Evolutionary conservation across 2,329 filamentous ascomycete genomes (phyloP).

Genomic region (Monilinia vaccinii-corymbosi): DNA sequence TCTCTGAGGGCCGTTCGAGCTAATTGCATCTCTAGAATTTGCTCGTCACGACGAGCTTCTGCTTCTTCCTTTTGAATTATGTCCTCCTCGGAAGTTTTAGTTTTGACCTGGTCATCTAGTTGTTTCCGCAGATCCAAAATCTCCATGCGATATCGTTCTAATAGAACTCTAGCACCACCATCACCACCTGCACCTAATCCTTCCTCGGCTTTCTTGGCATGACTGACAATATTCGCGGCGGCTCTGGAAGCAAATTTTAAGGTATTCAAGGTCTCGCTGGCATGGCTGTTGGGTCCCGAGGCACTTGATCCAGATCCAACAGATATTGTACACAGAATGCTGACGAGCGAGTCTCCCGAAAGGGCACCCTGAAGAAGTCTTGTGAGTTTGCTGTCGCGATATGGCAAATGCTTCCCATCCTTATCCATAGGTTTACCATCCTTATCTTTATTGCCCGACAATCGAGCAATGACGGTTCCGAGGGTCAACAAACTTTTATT

Average conservation of each 20-base stretch:
- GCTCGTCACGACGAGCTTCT: constrained; percentile 83
- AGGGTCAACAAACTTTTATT: constrained; percentile 95
- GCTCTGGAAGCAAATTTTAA: constrained; percentile 93
- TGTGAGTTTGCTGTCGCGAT: constrained; percentile 95
- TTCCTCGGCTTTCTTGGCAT: constrained; percentile 86
- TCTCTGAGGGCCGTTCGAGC: constrained; percentile 93
- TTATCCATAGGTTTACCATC: constrained; percentile 64
- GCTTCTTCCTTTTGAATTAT: constrained; percentile 68
- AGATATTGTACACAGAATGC: constrained; percentile 94
- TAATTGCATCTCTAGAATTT: constrained; percentile 97
- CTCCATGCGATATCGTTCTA: constrained; percentile 79
- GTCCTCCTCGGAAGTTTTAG: constrained; percentile 59
- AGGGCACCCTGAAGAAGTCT: constrained; percentile 84
- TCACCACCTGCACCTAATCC: constrained; percentile 74
- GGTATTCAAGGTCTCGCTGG: constrained; percentile 85
- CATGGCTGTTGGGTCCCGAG: constrained; percentile 64
- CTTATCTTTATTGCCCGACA: constrained; percentile 87
- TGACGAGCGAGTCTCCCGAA: constrained; percentile 88
- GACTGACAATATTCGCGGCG: constrained; percentile 96
- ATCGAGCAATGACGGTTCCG: constrained; percentile 84
- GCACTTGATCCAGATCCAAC: constrained; percentile 68
- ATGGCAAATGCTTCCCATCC: constrained; percentile 86
- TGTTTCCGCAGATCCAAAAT: constrained; percentile 75
- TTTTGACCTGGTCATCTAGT: constrained; percentile 72
- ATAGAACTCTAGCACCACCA: constrained; percentile 72